Percentiles rank a stretch among this genome's conserved stretches.
These are phyloP conservation scores for Teratosphaeria destructans DNA, from an alignment of 2,329 filamentous ascomycete genomes.

Conservation along the genomic window DNA sequence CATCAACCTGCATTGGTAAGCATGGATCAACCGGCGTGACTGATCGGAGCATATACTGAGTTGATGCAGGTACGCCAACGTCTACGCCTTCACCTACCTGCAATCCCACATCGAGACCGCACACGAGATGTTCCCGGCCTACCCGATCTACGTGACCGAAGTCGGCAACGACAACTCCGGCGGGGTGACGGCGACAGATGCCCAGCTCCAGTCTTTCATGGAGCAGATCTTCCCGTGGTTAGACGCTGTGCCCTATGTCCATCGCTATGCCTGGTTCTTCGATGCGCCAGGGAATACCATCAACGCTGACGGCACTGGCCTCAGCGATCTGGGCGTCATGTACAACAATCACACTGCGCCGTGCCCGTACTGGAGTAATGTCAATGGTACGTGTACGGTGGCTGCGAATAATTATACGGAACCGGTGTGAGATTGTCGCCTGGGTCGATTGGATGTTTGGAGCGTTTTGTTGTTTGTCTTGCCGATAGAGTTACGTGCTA, in stretches of 20 bases:
- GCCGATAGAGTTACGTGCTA: neutral
- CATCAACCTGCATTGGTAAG: slow-evolving; percentile 57
- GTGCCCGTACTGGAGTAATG: slow-evolving; percentile 6
- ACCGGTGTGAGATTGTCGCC: neutral
- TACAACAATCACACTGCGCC: slow-evolving; percentile 15
- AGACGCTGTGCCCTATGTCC: slow-evolving; percentile 26
- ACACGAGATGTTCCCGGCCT: neutral
- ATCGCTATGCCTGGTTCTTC: slow-evolving; percentile 28
- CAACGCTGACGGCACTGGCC: slow-evolving; percentile 9
- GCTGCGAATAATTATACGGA: neutral
- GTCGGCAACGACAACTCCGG: slow-evolving; percentile 36
- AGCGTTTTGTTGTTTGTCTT: neutral
- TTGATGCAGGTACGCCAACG: neutral
- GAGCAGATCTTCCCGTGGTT: slow-evolving; percentile 37
- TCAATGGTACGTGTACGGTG: neutral
- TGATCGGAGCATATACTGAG: neutral
- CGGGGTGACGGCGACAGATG: slow-evolving; percentile 28
- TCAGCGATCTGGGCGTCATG: slow-evolving; percentile 14
- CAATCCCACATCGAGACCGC: neutral
- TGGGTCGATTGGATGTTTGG: neutral
- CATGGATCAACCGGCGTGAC: neutral
- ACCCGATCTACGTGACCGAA: slow-evolving; percentile 52
- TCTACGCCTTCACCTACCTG: neutral
- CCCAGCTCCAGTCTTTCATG: slow-evolving; percentile 36
- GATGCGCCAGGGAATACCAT: slow-evolving; percentile 22